Conservation (phyloP, 1,139 yeast genomes). For the Geotrichum cucujoidarum region DNA sequence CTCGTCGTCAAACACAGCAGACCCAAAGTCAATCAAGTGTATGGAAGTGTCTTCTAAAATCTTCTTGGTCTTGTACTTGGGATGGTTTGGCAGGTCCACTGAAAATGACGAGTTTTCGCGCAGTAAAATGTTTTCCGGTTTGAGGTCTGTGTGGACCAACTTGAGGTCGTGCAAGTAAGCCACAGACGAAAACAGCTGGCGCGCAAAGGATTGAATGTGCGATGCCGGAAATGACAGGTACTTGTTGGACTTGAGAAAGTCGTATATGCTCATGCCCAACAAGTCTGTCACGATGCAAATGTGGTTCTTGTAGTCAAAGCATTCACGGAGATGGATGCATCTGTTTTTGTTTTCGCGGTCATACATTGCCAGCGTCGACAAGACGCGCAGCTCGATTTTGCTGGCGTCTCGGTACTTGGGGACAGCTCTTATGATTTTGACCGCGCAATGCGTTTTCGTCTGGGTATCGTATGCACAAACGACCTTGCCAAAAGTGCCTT, state of each 20-base stretch:
- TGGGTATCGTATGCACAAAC: slow-evolving; percentile 48
- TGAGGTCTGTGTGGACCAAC: slow-evolving; percentile 88
- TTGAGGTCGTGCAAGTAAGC: slow-evolving; percentile 85
- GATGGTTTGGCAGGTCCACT: slow-evolving; percentile 18
- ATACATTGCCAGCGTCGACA: slow-evolving; percentile 67
- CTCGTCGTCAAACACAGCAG: slow-evolving; percentile 90
- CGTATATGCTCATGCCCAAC: slow-evolving; percentile 78
- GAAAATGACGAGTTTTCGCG: slow-evolving; percentile 31
- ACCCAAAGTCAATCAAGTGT: slow-evolving; percentile 91
- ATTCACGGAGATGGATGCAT: slow-evolving; percentile 72
- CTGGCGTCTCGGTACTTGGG: slow-evolving; percentile 46
- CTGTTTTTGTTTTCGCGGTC: slow-evolving; percentile 57
- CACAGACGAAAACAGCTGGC: slow-evolving; percentile 79
- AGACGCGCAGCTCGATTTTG: slow-evolving; percentile 56
- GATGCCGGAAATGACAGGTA: slow-evolving; percentile 69
- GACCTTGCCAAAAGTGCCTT: slow-evolving; percentile 97
- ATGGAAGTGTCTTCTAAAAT: slow-evolving; percentile 67
- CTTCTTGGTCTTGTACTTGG: slow-evolving; percentile 9
- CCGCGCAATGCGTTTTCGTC: slow-evolving; percentile 67
- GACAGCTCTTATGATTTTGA: slow-evolving; percentile 66
- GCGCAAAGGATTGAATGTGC: slow-evolving; percentile 84
- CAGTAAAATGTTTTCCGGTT: slow-evolving; percentile 88
- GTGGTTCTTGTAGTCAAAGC: slow-evolving; percentile 90
- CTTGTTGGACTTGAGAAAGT: slow-evolving; percentile 68
- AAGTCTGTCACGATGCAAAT: slow-evolving; percentile 91